A percentile compares a stretch with the other conserved stretches of the same genome.
Conservation (phyloP, 2,329 filamentous ascomycete genomes). For the Xylaria sp. region DNA sequence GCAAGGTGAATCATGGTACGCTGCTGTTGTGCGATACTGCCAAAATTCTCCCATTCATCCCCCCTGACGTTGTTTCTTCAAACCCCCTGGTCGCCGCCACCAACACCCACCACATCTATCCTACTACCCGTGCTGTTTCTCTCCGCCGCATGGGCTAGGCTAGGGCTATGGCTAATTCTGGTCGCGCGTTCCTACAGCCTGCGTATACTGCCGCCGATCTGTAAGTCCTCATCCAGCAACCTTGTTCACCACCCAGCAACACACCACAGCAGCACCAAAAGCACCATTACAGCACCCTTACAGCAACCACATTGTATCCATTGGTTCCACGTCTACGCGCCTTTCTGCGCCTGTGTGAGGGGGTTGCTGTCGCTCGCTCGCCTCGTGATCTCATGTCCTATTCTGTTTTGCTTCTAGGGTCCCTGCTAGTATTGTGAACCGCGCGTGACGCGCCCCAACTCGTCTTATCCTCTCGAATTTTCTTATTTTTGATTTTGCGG, state of each 20-base stretch:
- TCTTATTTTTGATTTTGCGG: conserved; percentile 38
- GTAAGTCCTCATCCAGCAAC: conserved; percentile 67
- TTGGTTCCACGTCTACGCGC: conserved; percentile 50
- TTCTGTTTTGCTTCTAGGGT: conserved; percentile 16
- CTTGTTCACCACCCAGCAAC: conserved; percentile 45
- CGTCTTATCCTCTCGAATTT: conserved; percentile 27
- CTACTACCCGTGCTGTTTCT: conserved; percentile 33
- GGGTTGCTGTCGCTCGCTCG: conserved; percentile 36
- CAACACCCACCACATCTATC: conserved; percentile 45
- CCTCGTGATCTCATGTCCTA: conserved; percentile 41
- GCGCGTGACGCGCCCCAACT: conserved; percentile 40
- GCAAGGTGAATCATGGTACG: conserved; percentile 91
- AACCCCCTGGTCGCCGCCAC: conserved; percentile 36
- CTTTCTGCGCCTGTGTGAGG: conserved; percentile 42
- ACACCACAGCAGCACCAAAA: no score
- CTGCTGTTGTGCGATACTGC: conserved; percentile 59
- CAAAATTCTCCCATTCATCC: conserved; percentile 42
- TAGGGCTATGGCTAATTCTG: conserved; percentile 54
- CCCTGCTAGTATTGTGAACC: conserved; percentile 34
- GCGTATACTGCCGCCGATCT: conserved; percentile 90
- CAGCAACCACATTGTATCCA: conserved; percentile 40
- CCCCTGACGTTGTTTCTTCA: conserved; percentile 30
- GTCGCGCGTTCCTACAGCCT: conserved; percentile 70
- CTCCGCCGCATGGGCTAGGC: conserved; percentile 49
- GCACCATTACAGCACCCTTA: no score